Evolutionary conservation across 1,284 basidiomycete genomes (phyloP).

Genomic region (Ustilago esculenta): DNA sequence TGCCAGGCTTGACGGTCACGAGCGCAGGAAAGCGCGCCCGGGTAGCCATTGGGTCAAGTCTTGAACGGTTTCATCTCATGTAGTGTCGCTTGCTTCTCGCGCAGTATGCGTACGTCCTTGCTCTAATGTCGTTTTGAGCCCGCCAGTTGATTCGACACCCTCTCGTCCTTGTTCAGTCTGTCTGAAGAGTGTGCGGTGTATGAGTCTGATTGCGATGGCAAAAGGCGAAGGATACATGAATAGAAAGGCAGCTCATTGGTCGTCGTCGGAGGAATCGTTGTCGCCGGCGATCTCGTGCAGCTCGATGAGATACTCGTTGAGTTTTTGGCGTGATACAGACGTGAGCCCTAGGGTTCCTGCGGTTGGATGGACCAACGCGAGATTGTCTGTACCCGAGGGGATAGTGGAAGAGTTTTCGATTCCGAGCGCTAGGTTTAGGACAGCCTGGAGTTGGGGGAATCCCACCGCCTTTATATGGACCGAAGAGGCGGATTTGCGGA

Average conservation of each 20-base stretch:
- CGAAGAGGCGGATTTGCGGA: not conserved
- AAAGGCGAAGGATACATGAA: not conserved
- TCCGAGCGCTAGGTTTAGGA: constrained; percentile 58
- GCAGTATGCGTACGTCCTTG: no score
- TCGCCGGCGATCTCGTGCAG: constrained; percentile 51
- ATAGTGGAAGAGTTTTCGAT: constrained; percentile 34
- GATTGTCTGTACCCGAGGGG: constrained; percentile 13
- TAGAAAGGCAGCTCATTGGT: constrained; percentile 1
- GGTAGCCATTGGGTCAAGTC: not conserved
- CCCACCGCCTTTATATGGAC: constrained; percentile 8
- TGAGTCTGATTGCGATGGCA: constrained; percentile 1
- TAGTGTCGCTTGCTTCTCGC: not conserved
- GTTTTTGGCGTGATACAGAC: constrained; percentile 51
- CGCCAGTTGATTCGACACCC: no score
- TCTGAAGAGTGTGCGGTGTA: no score
- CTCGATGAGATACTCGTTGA: constrained; percentile 62
- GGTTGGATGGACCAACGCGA: constrained; percentile 10
- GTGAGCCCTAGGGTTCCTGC: constrained; percentile 31
- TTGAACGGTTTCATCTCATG: not conserved
- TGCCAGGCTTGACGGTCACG: constrained; percentile 10
- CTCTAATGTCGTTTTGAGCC: not conserved
- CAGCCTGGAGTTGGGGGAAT: constrained; percentile 30
- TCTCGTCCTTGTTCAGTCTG: no score
- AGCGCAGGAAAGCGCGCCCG: constrained; percentile 2
- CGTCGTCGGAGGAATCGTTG: constrained; percentile 20